Conservation (phyloP, 2,329 filamentous ascomycete genomes). For the Diaporthe batatas region DNA sequence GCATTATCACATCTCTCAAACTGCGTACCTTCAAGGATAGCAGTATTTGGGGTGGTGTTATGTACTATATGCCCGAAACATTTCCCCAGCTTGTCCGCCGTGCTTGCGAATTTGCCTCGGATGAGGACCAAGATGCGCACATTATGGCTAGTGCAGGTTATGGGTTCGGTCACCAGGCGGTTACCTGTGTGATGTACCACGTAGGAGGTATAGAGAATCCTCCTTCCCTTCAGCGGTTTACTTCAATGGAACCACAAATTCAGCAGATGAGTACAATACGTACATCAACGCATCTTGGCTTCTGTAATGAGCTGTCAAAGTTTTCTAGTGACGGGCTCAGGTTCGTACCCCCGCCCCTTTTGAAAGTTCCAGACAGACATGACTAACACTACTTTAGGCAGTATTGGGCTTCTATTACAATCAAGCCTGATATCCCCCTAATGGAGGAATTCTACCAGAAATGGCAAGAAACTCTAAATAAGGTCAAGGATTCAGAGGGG, state of each 20-base stretch:
- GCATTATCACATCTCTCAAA: slow-evolving; percentile 43
- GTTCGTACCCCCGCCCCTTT: background rate
- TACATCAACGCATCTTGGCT: slow-evolving; percentile 42
- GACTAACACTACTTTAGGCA: background rate
- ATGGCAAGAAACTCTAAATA: slow-evolving; percentile 43
- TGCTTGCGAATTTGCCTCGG: slow-evolving; percentile 42
- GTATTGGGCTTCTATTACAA: slow-evolving; percentile 32
- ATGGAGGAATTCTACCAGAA: slow-evolving; percentile 43
- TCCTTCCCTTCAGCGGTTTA: slow-evolving; percentile 43
- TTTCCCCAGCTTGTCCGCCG: slow-evolving; percentile 41
- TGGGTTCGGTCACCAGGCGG: slow-evolving; percentile 42
- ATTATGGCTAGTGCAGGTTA: slow-evolving; percentile 43
- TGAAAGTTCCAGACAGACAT: background rate
- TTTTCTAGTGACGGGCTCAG: slow-evolving; percentile 14
- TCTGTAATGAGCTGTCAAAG: slow-evolving; percentile 40
- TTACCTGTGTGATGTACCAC: slow-evolving; percentile 45
- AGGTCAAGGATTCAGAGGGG: slow-evolving; percentile 42
- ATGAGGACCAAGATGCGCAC: slow-evolving; percentile 43
- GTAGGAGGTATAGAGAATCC: slow-evolving; percentile 43
- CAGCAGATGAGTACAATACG: slow-evolving; percentile 43
- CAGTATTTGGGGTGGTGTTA: slow-evolving; percentile 39
- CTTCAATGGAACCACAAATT: slow-evolving; percentile 43
- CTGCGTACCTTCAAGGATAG: slow-evolving; percentile 44
- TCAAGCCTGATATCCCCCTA: slow-evolving; percentile 34
- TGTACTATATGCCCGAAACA: slow-evolving; percentile 42